Evolutionary conservation across 371 early-diverging fungal genomes (phyloP).

Genomic region (Coemansia sp.): DNA sequence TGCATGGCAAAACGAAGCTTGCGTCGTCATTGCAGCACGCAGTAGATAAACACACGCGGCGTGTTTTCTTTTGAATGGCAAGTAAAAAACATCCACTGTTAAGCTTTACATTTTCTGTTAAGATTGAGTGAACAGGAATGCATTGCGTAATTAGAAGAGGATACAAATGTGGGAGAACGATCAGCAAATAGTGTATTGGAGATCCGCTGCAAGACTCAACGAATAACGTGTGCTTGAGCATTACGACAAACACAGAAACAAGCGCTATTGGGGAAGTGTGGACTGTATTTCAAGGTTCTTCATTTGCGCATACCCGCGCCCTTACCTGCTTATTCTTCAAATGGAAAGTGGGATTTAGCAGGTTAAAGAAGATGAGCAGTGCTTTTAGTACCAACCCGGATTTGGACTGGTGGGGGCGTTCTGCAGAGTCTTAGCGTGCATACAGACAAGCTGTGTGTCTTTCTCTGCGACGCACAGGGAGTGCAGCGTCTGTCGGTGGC

Average conservation of each 20-base stretch:
- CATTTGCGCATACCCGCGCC: background rate
- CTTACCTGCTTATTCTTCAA: background rate
- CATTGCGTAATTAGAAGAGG: background rate
- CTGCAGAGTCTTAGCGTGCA: slow-evolving; percentile 7
- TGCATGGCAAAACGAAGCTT: background rate
- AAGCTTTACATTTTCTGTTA: background rate
- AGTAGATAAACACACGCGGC: background rate
- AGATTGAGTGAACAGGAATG: background rate
- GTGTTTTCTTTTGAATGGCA: background rate
- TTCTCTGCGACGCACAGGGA: background rate
- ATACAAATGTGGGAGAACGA: background rate
- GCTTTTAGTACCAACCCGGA: background rate
- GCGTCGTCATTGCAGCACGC: background rate
- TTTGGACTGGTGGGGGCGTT: background rate
- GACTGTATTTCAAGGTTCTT: background rate
- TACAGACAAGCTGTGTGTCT: background rate
- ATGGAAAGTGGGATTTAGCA: background rate
- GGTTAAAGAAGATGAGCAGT: background rate
- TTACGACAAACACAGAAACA: background rate
- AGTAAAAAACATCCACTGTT: background rate
- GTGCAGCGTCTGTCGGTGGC: background rate
- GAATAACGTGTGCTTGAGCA: background rate
- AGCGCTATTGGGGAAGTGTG: background rate
- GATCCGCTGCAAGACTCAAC: background rate
- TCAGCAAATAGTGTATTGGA: background rate